Evolutionary conservation across 2,329 filamentous ascomycete genomes (phyloP).

Genomic region (Metarhizium humberi): DNA sequence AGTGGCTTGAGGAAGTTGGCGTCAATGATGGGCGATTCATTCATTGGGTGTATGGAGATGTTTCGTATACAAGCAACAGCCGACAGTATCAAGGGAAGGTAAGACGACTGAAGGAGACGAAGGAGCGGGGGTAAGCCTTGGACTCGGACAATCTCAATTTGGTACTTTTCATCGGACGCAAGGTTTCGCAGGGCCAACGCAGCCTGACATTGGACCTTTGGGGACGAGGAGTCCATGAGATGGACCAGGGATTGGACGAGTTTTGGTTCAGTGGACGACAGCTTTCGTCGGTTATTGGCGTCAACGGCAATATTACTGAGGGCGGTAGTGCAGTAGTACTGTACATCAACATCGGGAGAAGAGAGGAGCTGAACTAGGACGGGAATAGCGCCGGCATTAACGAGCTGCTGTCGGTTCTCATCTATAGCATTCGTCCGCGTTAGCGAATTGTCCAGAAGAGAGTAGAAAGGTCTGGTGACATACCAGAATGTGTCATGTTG

Average conservation of each 20-base stretch:
- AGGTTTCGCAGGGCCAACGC: conserved; percentile 89
- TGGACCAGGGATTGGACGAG: conserved; percentile 91
- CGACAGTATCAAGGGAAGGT: conserved; percentile 89
- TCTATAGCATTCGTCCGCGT: conserved; percentile 41
- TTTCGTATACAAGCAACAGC: conserved; percentile 98
- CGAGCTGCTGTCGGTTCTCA: conserved; percentile 94
- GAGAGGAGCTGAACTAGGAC: conserved; percentile 92
- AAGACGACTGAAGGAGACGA: conserved; percentile 86
- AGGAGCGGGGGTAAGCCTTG: conserved; percentile 78
- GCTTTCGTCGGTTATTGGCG: conserved; percentile 76
- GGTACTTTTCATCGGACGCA: conserved; percentile 96
- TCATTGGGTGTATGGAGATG: conserved; percentile 95
- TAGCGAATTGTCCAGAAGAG: background rate
- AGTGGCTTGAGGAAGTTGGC: conserved; percentile 90
- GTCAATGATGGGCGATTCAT: conserved; percentile 97
- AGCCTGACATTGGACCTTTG: conserved; percentile 96
- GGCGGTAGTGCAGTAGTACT: conserved; percentile 98
- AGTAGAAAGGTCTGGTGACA: conserved; percentile 13
- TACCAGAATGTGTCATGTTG: conserved; percentile 99
- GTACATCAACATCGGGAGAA: conserved; percentile 89
- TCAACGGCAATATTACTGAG: conserved; percentile 98
- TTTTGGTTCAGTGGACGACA: conserved; percentile 83
- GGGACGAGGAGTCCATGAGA: conserved; percentile 93
- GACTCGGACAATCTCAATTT: conserved; percentile 90
- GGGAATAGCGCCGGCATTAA: conserved; percentile 95